Evolutionary conservation across 495 filamentous ascomycete species (phyloP), one percentile per base, ranked within the genome.

Genomic region (Parmelia sp.): DNA sequence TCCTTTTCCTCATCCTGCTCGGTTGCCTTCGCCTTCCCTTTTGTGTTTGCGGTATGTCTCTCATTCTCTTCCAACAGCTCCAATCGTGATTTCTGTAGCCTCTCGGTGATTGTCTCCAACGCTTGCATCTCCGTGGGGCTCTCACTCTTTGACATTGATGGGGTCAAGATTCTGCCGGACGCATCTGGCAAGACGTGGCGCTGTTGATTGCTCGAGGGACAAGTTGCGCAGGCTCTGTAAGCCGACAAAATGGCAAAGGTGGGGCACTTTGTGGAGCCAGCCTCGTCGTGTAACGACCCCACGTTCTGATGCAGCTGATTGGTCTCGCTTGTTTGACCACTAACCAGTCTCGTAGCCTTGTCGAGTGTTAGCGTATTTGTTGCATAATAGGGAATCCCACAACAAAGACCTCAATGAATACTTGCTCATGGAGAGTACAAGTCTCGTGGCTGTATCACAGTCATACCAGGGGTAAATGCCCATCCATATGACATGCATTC

Each of bases 1-100:
- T 61, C 59, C 31, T 47, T 29, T 35, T 61, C 59, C 21, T 35
- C 42, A 53, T 61, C 59, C 31, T 51, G 59, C 42, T 51, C 27
- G 1, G 59, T 61, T 4, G 17, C 31, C n/a, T 29, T 44, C 14
- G 42, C 35, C 40, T 61, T 61, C 33, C 59, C 59, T 36, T 61
- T 61, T 29, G 39, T 42, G 10, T 14, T 15, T 3, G 39, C 39
- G 3, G 39, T 15, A 8, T 14, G 39, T 42, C 39, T 42, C 39
- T 7, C 39, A 8, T 42, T 42, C 39, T 42, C 39, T 14, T 42
- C 39, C 7, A 7, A 42, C 39, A 42, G 39, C 39, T 42, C 39
- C 39, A 17, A 42, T 42, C 39, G 39, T 15, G 39, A 42, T 14
- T 42, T 42, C 39, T 42, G 39, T 3, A 42, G 39, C 14, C 10